Base-by-base conservation (phyloP, 1,284 basidiomycete species). In the Xanthoconium separans region DNA sequence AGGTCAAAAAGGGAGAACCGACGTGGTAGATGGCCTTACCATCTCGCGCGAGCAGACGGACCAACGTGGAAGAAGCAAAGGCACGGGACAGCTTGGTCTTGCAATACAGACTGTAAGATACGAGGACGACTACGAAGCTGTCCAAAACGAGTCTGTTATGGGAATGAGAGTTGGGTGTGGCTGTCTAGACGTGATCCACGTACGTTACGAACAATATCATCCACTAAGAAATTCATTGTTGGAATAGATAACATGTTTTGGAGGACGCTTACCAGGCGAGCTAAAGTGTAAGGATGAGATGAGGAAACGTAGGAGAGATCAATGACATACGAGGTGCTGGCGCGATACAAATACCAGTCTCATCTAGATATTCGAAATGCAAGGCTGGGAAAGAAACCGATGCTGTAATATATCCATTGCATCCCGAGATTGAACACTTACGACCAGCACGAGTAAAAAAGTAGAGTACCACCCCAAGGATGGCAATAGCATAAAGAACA, bases 91-190 rank as follows among this genome's bases (percentile, higher is more conserved):
- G 45, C 2, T 12, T 33, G 1, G 11, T 29, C 16, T 41, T 15
- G 15, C 36, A 39, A 36, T n/a, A 44, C 33, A 67, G 58, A 46
- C 50, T 52, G 9, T 11, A 22, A 22, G 11, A 54, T 11, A 58
- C 18, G 8, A 49, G 0, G 2, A 6, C 41, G 11, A 68, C 39
- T 24, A 58, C 18, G 20, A 41, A 12, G 33, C 30, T 47, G 20
- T 66, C 67, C 11, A 70, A 24, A 18, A 16, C 3, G 1, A 68
- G 16, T 20, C 66, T 65, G 29, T 30, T 37, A 11, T 4, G 1
- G 3, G 13, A 11, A 42, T 46, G 18, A 46, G 44, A 16, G 1
- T 0, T 6, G 24, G 34, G 13, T 24, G 22, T 24, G 9, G 0
- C 3, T 3, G 4, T 33, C 12, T 39, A 5, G 34, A 3, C 2